These are phyloP conservation scores for Raffaelea arxii DNA, from an alignment of 2,329 filamentous ascomycete species.

Conservation along the genomic window DNA sequence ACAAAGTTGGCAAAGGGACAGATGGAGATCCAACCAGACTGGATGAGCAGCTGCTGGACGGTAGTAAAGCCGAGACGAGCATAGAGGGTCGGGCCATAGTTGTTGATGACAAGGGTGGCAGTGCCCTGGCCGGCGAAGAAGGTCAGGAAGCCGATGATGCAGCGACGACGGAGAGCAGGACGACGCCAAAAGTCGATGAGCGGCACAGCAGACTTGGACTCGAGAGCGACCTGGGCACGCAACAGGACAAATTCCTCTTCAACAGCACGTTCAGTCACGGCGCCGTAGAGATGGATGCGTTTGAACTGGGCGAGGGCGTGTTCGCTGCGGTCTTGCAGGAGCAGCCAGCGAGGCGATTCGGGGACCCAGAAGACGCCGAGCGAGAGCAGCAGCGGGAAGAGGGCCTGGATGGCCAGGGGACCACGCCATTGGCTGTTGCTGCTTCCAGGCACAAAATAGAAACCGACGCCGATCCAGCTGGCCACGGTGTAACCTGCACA, in stretches of 20 bases:
- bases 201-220: neutral
- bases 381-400: slow-evolving; percentile 11
- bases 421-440: slow-evolving; percentile 24
- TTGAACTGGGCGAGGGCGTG: slow-evolving; percentile 14
- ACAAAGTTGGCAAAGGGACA: neutral
- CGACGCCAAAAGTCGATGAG: neutral
- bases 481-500: slow-evolving; percentile 23
- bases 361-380: slow-evolving; percentile 21
- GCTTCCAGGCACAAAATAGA: slow-evolving; percentile 4
- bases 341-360: slow-evolving; percentile 17
- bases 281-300: slow-evolving; percentile 8
- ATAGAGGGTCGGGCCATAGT: slow-evolving; percentile 6
- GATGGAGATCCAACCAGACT: slow-evolving; percentile 3
- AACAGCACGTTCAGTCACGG: neutral
- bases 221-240: neutral
- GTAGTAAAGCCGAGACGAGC: neutral
- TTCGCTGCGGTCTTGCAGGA: slow-evolving; percentile 14
- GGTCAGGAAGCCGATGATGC: neutral
- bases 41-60: neutral
- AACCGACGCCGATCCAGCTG: slow-evolving; percentile 9
- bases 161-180: neutral
- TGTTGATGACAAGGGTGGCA: neutral
- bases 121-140: neutral
- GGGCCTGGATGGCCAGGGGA: slow-evolving; percentile 23
- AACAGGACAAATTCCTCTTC: neutral